Evolutionary conservation across 352 stramenopile genomes (phyloP).

Genomic region (Globisporangium carolinianum): DNA sequence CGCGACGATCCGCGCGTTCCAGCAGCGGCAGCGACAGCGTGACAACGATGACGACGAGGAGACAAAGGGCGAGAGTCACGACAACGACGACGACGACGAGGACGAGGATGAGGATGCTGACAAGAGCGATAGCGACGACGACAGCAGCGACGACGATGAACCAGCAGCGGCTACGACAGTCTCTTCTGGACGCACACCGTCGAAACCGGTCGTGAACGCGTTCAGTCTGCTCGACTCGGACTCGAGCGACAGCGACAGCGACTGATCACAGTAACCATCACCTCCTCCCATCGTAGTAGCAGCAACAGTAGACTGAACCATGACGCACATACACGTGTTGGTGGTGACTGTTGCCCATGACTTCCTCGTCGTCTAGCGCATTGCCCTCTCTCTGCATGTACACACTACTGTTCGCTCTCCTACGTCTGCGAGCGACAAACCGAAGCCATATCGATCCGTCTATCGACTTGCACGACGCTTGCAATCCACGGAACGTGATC

Average conservation of each 20-base stretch:
- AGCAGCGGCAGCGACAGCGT: constrained; percentile 12
- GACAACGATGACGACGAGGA: constrained; percentile 14
- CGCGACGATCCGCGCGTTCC: constrained; percentile 28
- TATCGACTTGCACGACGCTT: too few relatives aligned
- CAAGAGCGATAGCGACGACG: neutral
- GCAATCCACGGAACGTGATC: too few relatives aligned
- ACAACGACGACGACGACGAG: constrained; percentile 5
- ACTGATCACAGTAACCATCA: neutral
- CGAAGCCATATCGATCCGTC: too few relatives aligned
- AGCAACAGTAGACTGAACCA: too few relatives aligned
- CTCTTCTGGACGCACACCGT: too few relatives aligned
- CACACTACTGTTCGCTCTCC: too few relatives aligned
- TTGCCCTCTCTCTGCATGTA: too few relatives aligned
- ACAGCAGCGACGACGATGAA: constrained; percentile 6
- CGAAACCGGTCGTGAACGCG: constrained; percentile 54
- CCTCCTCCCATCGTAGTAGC: too few relatives aligned
- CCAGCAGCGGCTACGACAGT: constrained; percentile 1
- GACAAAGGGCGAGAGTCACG: constrained; percentile 14
- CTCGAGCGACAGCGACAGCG: constrained; percentile 69
- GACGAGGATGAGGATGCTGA: constrained; percentile 9
- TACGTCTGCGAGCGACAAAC: too few relatives aligned
- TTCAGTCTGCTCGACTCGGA: constrained; percentile 81
- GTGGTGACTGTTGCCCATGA: too few relatives aligned
- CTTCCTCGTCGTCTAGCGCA: too few relatives aligned
- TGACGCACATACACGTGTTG: too few relatives aligned